Conservation (phyloP, 495 filamentous ascomycete genomes). For the Aspergillus nanangensis region DNA sequence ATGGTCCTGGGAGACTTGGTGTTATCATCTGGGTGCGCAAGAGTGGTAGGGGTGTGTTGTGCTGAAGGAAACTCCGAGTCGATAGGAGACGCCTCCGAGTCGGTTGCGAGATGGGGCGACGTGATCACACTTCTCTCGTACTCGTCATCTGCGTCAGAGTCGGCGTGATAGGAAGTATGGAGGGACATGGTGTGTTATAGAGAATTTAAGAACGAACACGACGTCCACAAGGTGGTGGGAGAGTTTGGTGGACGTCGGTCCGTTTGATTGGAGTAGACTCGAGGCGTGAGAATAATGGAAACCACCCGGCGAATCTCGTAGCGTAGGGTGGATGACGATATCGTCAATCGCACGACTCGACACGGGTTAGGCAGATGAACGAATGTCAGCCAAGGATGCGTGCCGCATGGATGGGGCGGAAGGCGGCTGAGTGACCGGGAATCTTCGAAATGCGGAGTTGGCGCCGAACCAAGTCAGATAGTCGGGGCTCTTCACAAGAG, state of each 20-base stretch:
- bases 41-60: slow-evolving; percentile 85
- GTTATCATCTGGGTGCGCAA: slow-evolving; percentile 62
- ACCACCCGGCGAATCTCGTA: too few relatives aligned
- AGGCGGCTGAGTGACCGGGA: slow-evolving; percentile 8
- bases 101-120: slow-evolving; percentile 66
- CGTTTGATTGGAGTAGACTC: slow-evolving; percentile 5
- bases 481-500: neutral
- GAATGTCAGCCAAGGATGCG: slow-evolving; percentile 6
- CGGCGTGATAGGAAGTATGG: slow-evolving; percentile 61
- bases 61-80: slow-evolving; percentile 76
- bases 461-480: neutral
- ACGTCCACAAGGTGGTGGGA: slow-evolving; percentile 9
- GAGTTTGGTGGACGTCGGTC: slow-evolving; percentile 15
- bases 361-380: neutral
- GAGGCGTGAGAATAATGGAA: too few relatives aligned
- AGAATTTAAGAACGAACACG: neutral
- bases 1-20: slow-evolving; percentile 69
- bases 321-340: neutral
- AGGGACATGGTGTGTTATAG: slow-evolving; percentile 39
- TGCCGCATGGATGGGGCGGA: slow-evolving; percentile 15
- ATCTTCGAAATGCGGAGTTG: slow-evolving; percentile 2
- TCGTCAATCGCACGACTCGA: neutral
- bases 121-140: slow-evolving; percentile 79
- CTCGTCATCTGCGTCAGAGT: slow-evolving; percentile 92
- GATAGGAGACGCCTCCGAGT: slow-evolving; percentile 75